Evolutionary conservation across 257 asterid genomes (phyloP), one percentile per base, ranked within the genome.

Genomic region (Scutellaria galericulata): DNA sequence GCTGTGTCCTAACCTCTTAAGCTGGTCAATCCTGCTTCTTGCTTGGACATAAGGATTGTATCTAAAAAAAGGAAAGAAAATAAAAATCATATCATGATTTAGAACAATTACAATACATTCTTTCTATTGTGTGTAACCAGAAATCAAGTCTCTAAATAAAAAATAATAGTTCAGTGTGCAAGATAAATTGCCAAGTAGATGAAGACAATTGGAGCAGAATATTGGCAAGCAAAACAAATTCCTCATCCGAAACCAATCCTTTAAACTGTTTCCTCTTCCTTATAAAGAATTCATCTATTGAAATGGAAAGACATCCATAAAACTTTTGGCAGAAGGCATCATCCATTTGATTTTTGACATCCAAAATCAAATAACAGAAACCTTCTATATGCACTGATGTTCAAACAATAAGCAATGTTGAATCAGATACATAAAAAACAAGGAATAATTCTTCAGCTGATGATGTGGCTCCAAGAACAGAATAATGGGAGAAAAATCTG

Each of bases 1-100:
- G 77, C 97, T 92, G 81, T 95, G 99, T 56, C 99, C 99, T 85
- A 95, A 74, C 75, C 99, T 90, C 88, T 90, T 95, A 57, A 95
- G 93, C 82, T 95, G 99, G 76, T 95, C 98, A 48, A 95, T 95
- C 83, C 98, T 86, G 86, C 96, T 79, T 81, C 99, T 84, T 52
- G 99, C 98, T 81, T 95, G 99, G 81, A 92, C 99, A 81, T 95
- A 95, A 20, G 97, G 98, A 64, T 95, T 92, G 79, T 95, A 95
- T 75, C 99, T 95, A 76, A 56, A 82, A 72, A 46, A 66, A 20
- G 5, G 20, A 2, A 47, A 77, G 52, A 35, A 58, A 63, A 54
- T 4, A 72, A 14, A 31, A 42, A 56, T 73, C 53, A 78, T 14
- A 53, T 58, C 70, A 53, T 8, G n/a, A 24, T 2, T 41, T 24